phyloP scores from a whole-genome alignment of 202 grass and related monocot genomes.

The Saccharum hybrid region DNA sequence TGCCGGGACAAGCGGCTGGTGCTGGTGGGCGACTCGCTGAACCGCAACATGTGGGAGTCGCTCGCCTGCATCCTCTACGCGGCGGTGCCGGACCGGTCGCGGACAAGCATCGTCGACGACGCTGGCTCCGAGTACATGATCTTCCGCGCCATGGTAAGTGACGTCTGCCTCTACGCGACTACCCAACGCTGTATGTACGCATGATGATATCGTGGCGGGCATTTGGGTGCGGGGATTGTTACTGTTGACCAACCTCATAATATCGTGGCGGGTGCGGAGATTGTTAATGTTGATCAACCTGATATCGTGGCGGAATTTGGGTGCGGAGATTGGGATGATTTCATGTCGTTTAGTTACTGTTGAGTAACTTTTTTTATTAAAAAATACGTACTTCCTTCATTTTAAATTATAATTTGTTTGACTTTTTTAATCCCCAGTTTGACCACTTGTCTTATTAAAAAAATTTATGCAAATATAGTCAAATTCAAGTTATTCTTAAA shows the following conservation, averaged over 20 bases:
- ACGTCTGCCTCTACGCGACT: no score
- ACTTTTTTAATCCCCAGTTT: no score
- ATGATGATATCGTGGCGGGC: no score
- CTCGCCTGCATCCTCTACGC: conserved; percentile 73
- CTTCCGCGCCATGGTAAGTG: conserved; percentile 62
- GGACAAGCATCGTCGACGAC: conserved; percentile 45
- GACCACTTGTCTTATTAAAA: no score
- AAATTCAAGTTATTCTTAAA: no score
- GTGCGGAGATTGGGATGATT: background rate
- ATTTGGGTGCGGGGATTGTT: no score
- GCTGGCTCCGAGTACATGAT: conserved; percentile 34
- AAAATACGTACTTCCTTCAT: no score
- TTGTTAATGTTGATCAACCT: no score
- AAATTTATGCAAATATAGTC: no score
- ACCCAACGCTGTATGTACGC: no score
- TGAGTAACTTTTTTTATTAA: background rate
- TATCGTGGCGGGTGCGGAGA: background rate
- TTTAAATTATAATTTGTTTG: no score
- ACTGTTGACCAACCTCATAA: no score
- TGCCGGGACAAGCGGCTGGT: conserved; percentile 55
- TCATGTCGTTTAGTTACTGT: background rate
- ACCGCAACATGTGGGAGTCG: conserved; percentile 85
- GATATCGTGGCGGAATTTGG: background rate
- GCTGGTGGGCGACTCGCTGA: conserved; percentile 70
- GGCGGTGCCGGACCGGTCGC: conserved; percentile 49